phyloP scores from a whole-genome alignment of 164 flowering plant species.

The Hamamelis virginiana region DNA sequence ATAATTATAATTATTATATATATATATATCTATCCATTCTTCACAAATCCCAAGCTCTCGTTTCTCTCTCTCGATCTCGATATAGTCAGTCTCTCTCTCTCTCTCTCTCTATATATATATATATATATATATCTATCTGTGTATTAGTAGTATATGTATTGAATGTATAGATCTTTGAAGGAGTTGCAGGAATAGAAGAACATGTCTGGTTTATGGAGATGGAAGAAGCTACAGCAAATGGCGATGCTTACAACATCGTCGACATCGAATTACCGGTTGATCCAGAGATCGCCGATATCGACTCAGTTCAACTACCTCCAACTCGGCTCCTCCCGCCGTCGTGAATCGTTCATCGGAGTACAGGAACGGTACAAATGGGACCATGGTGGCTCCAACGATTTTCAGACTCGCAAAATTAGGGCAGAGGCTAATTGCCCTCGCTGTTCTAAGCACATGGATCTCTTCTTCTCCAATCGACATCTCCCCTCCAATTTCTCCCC shows the following conservation, averaged over 20 bases:
- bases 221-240: constrained; percentile 27
- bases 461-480: constrained; percentile 58
- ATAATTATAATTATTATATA: no score
- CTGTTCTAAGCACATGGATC: constrained; percentile 73
- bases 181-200: neutral
- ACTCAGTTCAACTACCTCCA: constrained; percentile 34
- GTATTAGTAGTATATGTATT: neutral
- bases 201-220: constrained; percentile 28
- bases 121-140: no score
- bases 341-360: constrained; percentile 34
- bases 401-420: constrained; percentile 47
- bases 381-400: constrained; percentile 38
- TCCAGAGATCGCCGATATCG: constrained; percentile 29
- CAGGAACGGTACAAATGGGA: constrained; percentile 85
- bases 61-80: neutral
- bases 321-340: constrained; percentile 24
- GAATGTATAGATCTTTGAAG: neutral
- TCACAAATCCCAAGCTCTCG: neutral
- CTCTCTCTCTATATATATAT: no score
- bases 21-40: neutral
- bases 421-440: constrained; percentile 86
- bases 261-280: constrained; percentile 13
- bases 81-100: neutral
- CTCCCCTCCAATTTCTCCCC: constrained; percentile 27
- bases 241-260: constrained; percentile 9